phyloP scores from a whole-genome alignment of 495 filamentous ascomycete genomes.

The Parathielavia appendiculata region DNA sequence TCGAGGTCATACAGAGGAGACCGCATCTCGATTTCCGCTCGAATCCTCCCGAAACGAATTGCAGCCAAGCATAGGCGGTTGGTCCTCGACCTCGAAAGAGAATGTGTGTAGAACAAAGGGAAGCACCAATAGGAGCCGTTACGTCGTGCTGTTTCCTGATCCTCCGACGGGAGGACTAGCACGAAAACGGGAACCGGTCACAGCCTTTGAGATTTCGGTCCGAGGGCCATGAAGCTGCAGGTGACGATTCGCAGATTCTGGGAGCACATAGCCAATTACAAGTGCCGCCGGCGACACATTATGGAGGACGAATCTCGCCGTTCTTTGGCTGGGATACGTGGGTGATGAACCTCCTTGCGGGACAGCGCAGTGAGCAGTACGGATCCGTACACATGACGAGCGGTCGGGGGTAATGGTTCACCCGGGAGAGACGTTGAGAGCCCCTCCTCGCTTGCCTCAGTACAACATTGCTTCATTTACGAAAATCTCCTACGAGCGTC shows the following conservation, averaged over 20 bases:
- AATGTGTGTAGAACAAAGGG: too few relatives aligned
- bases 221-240: not conserved
- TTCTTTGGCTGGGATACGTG: not conserved
- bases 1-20: not conserved
- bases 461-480: not conserved
- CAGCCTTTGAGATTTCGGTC: not conserved
- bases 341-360: not conserved
- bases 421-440: not conserved
- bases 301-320: not conserved
- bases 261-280: not conserved
- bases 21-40: not conserved
- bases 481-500: conserved; percentile 9
- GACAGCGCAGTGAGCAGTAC: not conserved
- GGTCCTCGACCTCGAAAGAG: too few relatives aligned
- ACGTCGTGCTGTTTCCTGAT: not conserved
- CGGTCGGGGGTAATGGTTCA: not conserved
- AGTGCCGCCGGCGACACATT: not conserved
- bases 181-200: conserved; percentile 7
- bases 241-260: not conserved
- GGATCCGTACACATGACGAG: not conserved
- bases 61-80: not conserved
- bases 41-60: not conserved
- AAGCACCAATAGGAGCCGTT: not conserved
- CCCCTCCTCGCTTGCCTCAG: not conserved
- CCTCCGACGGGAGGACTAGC: conserved; percentile 1